phyloP scores from a whole-genome alignment of 2,329 filamentous ascomycete genomes.

The Geosmithia morbida region DNA sequence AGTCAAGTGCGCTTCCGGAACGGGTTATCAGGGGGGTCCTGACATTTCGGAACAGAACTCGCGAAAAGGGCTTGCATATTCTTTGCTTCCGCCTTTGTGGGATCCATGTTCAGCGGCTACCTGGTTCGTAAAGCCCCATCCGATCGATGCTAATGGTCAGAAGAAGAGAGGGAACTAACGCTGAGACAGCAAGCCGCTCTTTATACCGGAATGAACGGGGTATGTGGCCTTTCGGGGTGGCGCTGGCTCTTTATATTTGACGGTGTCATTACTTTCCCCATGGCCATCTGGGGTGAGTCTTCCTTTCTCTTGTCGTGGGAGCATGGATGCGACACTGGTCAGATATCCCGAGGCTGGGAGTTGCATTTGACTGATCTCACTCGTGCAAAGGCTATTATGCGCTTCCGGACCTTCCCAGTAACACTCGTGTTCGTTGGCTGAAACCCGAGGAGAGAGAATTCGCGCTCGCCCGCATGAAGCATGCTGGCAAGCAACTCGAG shows the following conservation, averaged over 20 bases:
- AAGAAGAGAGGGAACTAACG: background rate
- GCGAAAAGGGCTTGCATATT: background rate
- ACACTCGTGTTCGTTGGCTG: background rate
- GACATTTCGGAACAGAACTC: background rate
- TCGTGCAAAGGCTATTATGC: background rate
- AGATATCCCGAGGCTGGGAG: background rate
- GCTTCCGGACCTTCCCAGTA: background rate
- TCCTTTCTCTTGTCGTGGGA: background rate
- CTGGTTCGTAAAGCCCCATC: background rate
- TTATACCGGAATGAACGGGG: background rate
- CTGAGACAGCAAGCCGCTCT: background rate
- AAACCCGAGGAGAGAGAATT: background rate
- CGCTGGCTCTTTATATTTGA: background rate
- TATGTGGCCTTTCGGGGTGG: background rate
- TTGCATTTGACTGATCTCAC: background rate
- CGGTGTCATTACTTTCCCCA: background rate
- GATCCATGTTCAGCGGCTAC: background rate
- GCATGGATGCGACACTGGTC: background rate
- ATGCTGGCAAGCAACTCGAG: background rate
- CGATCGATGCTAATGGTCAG: background rate
- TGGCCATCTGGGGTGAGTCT: background rate
- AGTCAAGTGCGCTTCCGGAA: too few relatives aligned
- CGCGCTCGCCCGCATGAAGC: background rate
- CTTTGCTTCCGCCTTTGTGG: background rate
- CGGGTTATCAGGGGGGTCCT: background rate